A percentile compares a stretch with the other conserved stretches of the same genome.
Evolutionary conservation across 306 rosid species (phyloP).

Genomic region (Malus fusca): DNA sequence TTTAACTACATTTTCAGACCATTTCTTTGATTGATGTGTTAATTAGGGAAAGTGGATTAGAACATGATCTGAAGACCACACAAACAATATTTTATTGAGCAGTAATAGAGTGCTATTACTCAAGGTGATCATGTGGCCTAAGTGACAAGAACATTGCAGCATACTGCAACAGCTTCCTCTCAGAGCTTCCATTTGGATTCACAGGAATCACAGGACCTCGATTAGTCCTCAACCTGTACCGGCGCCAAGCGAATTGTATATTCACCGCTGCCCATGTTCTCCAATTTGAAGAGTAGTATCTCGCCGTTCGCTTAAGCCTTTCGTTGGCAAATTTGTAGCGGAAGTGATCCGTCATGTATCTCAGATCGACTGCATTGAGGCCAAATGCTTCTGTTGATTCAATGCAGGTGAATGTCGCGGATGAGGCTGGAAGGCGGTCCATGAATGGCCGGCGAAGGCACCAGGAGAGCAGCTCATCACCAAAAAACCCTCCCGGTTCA

Average conservation of each 20-base stretch:
- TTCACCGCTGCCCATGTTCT: slow-evolving; percentile 98
- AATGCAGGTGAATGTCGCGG: slow-evolving; percentile 68
- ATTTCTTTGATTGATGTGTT: not conserved
- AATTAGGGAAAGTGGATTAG: not conserved
- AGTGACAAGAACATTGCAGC: slow-evolving; percentile 98
- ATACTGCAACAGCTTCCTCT: slow-evolving; percentile 67
- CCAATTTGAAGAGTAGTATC: slow-evolving; percentile 98
- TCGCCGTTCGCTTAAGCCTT: slow-evolving; percentile 80
- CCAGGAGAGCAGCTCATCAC: slow-evolving; percentile 89
- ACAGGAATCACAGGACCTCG: slow-evolving; percentile 68
- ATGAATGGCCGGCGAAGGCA: slow-evolving; percentile 87
- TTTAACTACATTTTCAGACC: not conserved
- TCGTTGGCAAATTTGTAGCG: slow-evolving; percentile 89
- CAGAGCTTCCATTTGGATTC: slow-evolving; percentile 39
- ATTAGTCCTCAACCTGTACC: slow-evolving; percentile 70
- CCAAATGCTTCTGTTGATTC: slow-evolving; percentile 85
- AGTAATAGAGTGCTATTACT: slow-evolving; percentile 12
- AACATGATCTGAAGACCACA: not conserved
- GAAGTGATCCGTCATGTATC: slow-evolving; percentile 87
- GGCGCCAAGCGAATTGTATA: slow-evolving; percentile 74
- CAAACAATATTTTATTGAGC: not conserved
- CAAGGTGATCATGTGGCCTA: slow-evolving; percentile 94
- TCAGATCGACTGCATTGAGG: slow-evolving; percentile 56
- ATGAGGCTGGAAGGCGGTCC: slow-evolving; percentile 78
- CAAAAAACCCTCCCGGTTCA: slow-evolving; percentile 83